Base-by-base conservation (phyloP, 2,329 filamentous ascomycete species). In the Diplocarpon rosae region DNA sequence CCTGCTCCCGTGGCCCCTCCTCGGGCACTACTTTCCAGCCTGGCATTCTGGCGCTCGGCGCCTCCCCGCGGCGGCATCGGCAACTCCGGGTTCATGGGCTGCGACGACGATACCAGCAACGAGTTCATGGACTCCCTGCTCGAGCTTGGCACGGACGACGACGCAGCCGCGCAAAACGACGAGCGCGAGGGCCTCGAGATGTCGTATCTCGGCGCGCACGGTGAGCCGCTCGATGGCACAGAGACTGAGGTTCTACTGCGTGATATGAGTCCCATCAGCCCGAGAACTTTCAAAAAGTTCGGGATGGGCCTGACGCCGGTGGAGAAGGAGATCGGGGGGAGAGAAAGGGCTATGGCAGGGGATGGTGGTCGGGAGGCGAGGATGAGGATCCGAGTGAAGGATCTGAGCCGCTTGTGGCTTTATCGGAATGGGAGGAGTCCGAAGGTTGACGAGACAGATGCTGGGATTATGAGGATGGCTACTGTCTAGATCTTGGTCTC, bases 391-490 rank as follows among this genome's bases (percentile, higher is more conserved):
- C 72, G 66, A 56, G 76, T 80, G 5, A 78, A 72, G 60, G 72
- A 81, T 42, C 62, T 81, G 37, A 78, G 76, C 54, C 68, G 78
- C 37, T 59, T 82, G 24, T 80, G 78, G 77, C 65, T 70, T 50
- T 81, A 81, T 56, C 65, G 76, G 40, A 80, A 81, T 55, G 78
- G 78, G 1, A 64, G 59, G 46, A 72, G 68, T 33, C 76, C 77
- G 9, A 45, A 39, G 40, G 14, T 41, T 3, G 54, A 54, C 45
- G 51, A 56, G 24, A 38, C 44, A 6, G 54, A 51, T 46, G 30
- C 40, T 13, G 48, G 50, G 16, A 50, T 53, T 50, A 44, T 47
- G 36, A 56, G 53, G 45, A 54, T 56, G 46, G 37, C 38, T 37
- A 52, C 50, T 10, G 45, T 52, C 33, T 52, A 40, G 33, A 24